Conservation (phyloP, 2,329 filamentous ascomycete species). For the Fusarium marasasianum region DNA sequence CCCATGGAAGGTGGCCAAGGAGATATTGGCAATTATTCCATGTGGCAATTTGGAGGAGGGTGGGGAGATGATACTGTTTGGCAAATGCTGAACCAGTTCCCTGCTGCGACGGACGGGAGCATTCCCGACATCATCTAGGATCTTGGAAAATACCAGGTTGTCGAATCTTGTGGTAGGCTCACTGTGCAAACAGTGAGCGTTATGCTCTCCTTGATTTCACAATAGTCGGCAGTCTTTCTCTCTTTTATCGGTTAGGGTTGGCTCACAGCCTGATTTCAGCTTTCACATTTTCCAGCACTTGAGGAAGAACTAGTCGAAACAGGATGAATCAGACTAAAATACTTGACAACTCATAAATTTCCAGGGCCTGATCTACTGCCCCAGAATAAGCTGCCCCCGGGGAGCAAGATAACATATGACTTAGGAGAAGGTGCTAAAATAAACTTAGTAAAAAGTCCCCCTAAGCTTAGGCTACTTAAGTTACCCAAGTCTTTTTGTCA, state of each 20-base stretch:
- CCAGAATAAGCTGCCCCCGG: not conserved
- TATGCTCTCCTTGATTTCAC: not conserved
- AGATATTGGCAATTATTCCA: constrained; percentile 18
- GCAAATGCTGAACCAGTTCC: constrained; percentile 63
- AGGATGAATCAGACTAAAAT: not conserved
- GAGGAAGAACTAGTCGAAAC: not conserved
- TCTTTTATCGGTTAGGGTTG: not conserved
- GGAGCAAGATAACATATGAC: too few species aligned
- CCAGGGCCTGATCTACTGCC: not conserved
- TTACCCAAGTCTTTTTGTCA: too few species aligned
- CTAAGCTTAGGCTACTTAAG: too few species aligned
- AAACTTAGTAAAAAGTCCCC: too few species aligned
- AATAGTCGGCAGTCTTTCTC: not conserved
- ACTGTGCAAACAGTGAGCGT: not conserved
- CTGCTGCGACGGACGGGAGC: constrained; percentile 38
- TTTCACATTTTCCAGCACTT: not conserved
- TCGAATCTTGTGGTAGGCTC: not conserved
- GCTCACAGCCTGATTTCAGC: not conserved
- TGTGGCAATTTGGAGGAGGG: constrained; percentile 65
- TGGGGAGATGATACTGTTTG: constrained; percentile 66
- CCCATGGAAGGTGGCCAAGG: not conserved
- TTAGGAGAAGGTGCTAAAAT: too few species aligned
- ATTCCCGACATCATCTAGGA: constrained; percentile 1
- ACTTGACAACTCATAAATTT: not conserved
- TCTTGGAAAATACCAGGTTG: not conserved